Evolutionary conservation across 2,329 filamentous ascomycete species (phyloP), one percentile per base, ranked within the genome.

Genomic region (Diaporthe citri): DNA sequence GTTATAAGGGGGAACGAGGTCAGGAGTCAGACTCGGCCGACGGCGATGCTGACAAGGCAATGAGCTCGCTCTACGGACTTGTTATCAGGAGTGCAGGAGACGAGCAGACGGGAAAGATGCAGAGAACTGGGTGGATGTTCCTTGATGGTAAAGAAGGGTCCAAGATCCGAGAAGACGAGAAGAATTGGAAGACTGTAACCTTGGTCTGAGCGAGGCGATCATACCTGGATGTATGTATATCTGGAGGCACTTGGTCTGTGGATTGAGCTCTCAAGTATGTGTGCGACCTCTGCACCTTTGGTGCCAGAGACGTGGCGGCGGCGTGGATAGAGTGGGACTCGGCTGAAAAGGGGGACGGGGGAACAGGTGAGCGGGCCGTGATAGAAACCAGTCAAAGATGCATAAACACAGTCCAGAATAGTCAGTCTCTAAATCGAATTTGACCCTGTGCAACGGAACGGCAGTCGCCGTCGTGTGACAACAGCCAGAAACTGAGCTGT

Each of bases 181-280:
- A 20, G 6, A 74, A 64, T 34, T 71, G 64, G 72, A 71, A 17
- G 34, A 64, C 72, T 52, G 28, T 71, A 41, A 62, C 17, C 2
- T 46, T 72, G 46, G n/a, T 72, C 10, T 72, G 51, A 70, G 17
- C 1, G 20, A 28, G 43, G 20, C 6, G 7, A 15, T 52, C 15
- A 7, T 13, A 57, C 17, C 4, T 7, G 10, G 31, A 39, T 55
- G 15, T 55, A 22, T 43, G 41, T 43, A 17, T 43, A 43, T 43
- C 13, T 43, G 6, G 15, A 43, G 17, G n/a, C 4, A 10, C 15
- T 34, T n/a, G 20, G 3, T 39, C 34, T n/a, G 17, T 22, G 31
- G 8, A 7, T 36, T 36, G 22, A n/a, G 31, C 55, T n/a, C 20
- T 36, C 51, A 55, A 39, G 22, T 1, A 4, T 22, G 41, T 43